Evolutionary conservation across 805 yeast species (phyloP), one percentile per base, ranked within the genome.

Genomic region (Teunomyces pallodes): DNA sequence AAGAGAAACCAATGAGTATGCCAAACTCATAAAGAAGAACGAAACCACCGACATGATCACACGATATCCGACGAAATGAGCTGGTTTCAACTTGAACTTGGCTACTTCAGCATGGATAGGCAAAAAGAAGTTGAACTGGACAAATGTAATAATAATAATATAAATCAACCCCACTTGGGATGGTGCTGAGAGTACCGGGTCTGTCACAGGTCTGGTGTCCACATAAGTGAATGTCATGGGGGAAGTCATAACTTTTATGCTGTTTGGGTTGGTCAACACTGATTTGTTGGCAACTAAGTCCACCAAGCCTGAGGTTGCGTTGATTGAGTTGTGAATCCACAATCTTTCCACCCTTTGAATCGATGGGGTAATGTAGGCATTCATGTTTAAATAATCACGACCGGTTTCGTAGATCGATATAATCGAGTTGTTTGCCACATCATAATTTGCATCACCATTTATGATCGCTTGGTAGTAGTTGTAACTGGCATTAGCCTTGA

Each of bases 131-230:
- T 74, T 77, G 56, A 85, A 76, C 55, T 83, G 84, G 76, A 88
- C 85, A 61, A 88, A 86, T 3, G 92, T 81, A 48, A 86, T 62
- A 60, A 87, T 82, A 56, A 87, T 76, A 60, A 86, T 70, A 60
- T 82, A 87, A 62, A 87, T 84, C 53, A 86, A 74, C 45, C 94
- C 94, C 50, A 87, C 84, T 62, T 86, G 92, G 4, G 82, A 64
- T 4, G 91, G 90, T 0, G 90, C 90, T 39, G 76, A 55, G 10
- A 83, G 59, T 4, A 79, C 81, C 2, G 79, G 69, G 55, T 80
- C 69, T 1, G 64, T 63, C 45, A 68, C 71, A 2, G 87, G 87
- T n/a, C 72, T 68, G 43, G 71, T 63, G 57, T 86, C 90, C 2
- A 58, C 38, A 35, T 54, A 62, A 1, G 52, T 28, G 47, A 80